Conservation (phyloP, 768 basidiomycete genomes). For the Xerocomellus dryophilus region DNA sequence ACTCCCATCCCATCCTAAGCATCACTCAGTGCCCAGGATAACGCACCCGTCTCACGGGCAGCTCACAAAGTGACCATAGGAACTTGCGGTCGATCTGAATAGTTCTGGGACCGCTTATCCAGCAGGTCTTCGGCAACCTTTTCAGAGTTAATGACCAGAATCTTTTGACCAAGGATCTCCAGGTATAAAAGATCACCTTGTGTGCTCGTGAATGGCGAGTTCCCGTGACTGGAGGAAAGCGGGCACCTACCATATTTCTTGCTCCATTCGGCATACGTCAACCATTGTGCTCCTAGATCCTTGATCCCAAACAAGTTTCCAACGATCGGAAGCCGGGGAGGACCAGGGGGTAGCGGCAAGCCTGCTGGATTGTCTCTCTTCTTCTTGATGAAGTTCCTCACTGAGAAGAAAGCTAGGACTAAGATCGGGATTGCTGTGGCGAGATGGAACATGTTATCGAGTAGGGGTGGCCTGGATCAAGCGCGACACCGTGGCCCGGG, state of each 20-base stretch:
- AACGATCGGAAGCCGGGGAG: slow-evolving; percentile 40
- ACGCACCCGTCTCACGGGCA: neutral
- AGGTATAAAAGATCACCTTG: slow-evolving; percentile 28
- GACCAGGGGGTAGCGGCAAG: slow-evolving; percentile 41
- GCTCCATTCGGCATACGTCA: slow-evolving; percentile 42
- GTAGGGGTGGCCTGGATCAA: neutral
- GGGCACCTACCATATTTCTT: slow-evolving; percentile 37
- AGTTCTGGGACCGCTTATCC: slow-evolving; percentile 29
- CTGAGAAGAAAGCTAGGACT: neutral
- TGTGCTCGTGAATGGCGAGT: neutral
- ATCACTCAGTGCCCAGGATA: neutral
- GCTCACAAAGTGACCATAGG: slow-evolving; percentile 24
- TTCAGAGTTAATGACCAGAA: slow-evolving; percentile 26
- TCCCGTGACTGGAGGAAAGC: neutral
- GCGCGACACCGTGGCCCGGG: neutral
- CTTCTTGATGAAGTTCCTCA: slow-evolving; percentile 4
- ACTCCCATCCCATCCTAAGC: slow-evolving; percentile 38
- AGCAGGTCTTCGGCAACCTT: slow-evolving; percentile 26
- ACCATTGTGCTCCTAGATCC: slow-evolving; percentile 36
- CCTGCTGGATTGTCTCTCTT: slow-evolving; percentile 16
- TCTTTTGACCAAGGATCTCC: slow-evolving; percentile 24
- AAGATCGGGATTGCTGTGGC: neutral
- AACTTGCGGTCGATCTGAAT: slow-evolving; percentile 27
- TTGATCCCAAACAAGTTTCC: slow-evolving; percentile 45
- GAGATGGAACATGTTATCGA: slow-evolving; percentile 6